Conservation (phyloP, 2,329 filamentous ascomycete species). For the Fusarium denticulatum region DNA sequence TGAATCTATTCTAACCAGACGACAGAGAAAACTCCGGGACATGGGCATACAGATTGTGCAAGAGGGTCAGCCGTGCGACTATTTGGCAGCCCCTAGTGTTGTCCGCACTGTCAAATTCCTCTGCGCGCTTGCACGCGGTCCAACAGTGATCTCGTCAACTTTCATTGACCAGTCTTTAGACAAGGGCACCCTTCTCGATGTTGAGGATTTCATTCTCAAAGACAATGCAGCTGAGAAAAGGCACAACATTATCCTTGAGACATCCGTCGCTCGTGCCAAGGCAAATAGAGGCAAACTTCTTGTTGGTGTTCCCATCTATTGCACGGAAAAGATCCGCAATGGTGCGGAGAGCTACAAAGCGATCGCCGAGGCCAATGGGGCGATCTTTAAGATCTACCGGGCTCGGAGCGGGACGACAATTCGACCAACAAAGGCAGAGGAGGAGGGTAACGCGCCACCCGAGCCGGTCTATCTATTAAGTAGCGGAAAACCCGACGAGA, state of each 20-base stretch:
- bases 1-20: conserved; percentile 26
- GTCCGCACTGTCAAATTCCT: conserved; percentile 95
- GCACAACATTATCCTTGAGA: conserved; percentile 74
- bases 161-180: conserved; percentile 84
- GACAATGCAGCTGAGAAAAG: conserved; percentile 79
- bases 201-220: conserved; percentile 72
- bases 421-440: conserved; percentile 70
- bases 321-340: conserved; percentile 80
- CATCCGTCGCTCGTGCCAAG: conserved; percentile 75
- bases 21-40: conserved; percentile 80
- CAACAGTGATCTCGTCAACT: conserved; percentile 77
- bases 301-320: conserved; percentile 81
- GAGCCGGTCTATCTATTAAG: conserved; percentile 87
- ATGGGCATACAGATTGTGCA: conserved; percentile 84
- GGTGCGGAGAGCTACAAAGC: conserved; percentile 85
- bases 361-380: conserved; percentile 90
- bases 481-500: conserved; percentile 72
- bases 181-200: conserved; percentile 70
- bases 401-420: conserved; percentile 76
- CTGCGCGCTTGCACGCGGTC: conserved; percentile 82
- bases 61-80: conserved; percentile 80
- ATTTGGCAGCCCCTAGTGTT: conserved; percentile 86
- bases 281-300: conserved; percentile 82
- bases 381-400: conserved; percentile 80
- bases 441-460: conserved; percentile 67